Conservation (phyloP, 2,329 filamentous ascomycete species). For the Ophiosphaerella herpotricha region DNA sequence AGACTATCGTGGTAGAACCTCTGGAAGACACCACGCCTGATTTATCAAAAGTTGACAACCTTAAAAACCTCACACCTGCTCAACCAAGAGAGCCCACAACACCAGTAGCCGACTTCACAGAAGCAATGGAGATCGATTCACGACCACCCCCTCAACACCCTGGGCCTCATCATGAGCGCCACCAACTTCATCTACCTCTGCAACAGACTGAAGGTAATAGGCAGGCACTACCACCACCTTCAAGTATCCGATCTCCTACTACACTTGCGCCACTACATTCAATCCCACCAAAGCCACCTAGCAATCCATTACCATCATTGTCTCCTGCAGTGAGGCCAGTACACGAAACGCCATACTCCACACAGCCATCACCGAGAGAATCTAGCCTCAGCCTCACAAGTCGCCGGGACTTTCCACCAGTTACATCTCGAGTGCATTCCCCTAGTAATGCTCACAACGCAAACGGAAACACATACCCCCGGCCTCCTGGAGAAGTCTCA, state of each 20-base stretch:
- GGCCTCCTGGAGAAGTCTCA: slow-evolving; percentile 33
- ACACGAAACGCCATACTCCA: slow-evolving; percentile 18
- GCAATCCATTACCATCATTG: slow-evolving; percentile 14
- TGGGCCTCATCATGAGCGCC: slow-evolving; percentile 23
- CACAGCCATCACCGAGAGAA: slow-evolving; percentile 19
- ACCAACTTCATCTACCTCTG: slow-evolving; percentile 19
- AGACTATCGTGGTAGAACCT: slow-evolving; percentile 33
- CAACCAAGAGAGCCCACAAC: slow-evolving; percentile 5
- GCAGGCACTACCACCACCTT: slow-evolving; percentile 22
- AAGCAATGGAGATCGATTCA: slow-evolving; percentile 40
- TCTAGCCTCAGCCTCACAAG: slow-evolving; percentile 13
- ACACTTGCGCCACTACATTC: slow-evolving; percentile 14
- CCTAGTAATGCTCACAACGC: slow-evolving; percentile 18
- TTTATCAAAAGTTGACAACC: slow-evolving; percentile 22
- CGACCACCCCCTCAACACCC: slow-evolving; percentile 20
- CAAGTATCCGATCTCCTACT: slow-evolving; percentile 22
- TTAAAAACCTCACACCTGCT: slow-evolving; percentile 20
- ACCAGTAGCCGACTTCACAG: not conserved
- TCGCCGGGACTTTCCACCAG: slow-evolving; percentile 21
- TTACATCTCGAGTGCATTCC: slow-evolving; percentile 14
- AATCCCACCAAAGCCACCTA: slow-evolving; percentile 21
- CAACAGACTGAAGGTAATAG: slow-evolving; percentile 24
- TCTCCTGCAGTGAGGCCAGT: slow-evolving; percentile 22
- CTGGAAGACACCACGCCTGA: slow-evolving; percentile 26
- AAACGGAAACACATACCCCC: slow-evolving; percentile 38